Percentiles rank a stretch among this genome's conserved stretches.
These are phyloP conservation scores for Chalaropsis ovoidea DNA, from an alignment of 2,329 filamentous ascomycete genomes.

Conservation along the genomic window DNA sequence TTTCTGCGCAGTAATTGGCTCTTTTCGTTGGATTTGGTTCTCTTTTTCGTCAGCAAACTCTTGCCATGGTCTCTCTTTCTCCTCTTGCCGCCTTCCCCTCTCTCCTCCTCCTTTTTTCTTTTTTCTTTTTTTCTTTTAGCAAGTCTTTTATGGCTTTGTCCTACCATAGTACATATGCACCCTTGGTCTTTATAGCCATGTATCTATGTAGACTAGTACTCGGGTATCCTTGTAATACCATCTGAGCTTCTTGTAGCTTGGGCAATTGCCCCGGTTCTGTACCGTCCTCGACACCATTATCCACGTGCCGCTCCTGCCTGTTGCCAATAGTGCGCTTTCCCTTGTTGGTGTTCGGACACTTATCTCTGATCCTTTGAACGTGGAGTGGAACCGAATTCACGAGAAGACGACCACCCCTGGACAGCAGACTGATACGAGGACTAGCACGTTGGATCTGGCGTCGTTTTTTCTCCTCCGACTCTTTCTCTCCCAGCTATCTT, in stretches of 20 bases:
- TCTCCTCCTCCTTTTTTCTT: background rate
- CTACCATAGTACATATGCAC: background rate
- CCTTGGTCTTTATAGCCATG: background rate
- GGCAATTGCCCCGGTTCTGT: conserved; percentile 8
- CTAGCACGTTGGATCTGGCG: background rate
- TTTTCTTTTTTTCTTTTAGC: background rate
- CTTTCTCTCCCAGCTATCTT: background rate
- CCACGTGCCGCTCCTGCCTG: conserved; percentile 7
- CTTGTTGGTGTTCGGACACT: conserved; percentile 4
- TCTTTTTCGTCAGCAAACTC: too few relatives aligned
- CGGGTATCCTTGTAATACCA: background rate
- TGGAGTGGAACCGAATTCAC: background rate
- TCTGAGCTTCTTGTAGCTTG: conserved; percentile 3
- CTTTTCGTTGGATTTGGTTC: too few relatives aligned
- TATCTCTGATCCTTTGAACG: background rate
- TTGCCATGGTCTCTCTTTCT: too few relatives aligned
- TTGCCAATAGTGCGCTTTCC: conserved; percentile 12
- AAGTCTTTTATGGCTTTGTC: background rate
- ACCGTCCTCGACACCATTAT: background rate
- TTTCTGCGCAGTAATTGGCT: too few relatives aligned
- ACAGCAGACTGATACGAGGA: background rate
- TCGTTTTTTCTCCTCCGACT: background rate
- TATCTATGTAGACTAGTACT: background rate
- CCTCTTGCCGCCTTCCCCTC: too few relatives aligned
- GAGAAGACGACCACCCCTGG: background rate